Conservation (phyloP, 116 monocot genomes). For the Dioscorea cayenensis region DNA sequence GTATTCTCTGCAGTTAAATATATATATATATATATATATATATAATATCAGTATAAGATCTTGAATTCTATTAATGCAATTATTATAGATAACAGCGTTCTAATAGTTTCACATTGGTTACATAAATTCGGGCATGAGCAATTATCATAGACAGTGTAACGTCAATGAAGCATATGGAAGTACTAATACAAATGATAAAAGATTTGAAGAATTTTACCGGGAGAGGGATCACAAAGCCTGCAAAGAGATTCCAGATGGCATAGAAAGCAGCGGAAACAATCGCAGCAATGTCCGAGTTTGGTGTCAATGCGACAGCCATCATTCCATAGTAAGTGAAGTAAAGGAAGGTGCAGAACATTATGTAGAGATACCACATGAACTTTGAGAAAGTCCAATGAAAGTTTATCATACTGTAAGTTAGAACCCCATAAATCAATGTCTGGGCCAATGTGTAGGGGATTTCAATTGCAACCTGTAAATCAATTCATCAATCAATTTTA, state of each 20-base stretch:
- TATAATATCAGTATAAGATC: too few species aligned
- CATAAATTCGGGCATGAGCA: neutral
- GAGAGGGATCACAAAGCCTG: constrained; percentile 35
- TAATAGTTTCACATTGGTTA: too few species aligned
- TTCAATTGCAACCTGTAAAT: constrained; percentile 33
- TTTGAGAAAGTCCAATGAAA: constrained; percentile 33
- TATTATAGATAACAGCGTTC: too few species aligned
- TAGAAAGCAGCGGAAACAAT: constrained; percentile 32
- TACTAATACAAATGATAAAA: neutral
- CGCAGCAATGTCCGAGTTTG: constrained; percentile 28
- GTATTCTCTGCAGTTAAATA: constrained; percentile 3
- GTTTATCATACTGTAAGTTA: constrained; percentile 27
- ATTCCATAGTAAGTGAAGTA: constrained; percentile 53
- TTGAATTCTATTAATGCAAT: too few species aligned
- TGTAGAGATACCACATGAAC: constrained; percentile 39
- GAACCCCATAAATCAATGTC: constrained; percentile 16
- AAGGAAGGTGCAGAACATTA: constrained; percentile 28
- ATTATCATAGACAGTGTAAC: too few species aligned
- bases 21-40: too few species aligned
- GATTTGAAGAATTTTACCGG: constrained; percentile 23
- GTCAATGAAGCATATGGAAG: neutral
- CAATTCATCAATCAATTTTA: neutral
- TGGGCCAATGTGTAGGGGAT: constrained; percentile 32
- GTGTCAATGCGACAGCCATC: constrained; percentile 36
- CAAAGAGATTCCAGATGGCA: constrained; percentile 37